Conservation (phyloP, 768 basidiomycete genomes). For the Russula sp. region DNA sequence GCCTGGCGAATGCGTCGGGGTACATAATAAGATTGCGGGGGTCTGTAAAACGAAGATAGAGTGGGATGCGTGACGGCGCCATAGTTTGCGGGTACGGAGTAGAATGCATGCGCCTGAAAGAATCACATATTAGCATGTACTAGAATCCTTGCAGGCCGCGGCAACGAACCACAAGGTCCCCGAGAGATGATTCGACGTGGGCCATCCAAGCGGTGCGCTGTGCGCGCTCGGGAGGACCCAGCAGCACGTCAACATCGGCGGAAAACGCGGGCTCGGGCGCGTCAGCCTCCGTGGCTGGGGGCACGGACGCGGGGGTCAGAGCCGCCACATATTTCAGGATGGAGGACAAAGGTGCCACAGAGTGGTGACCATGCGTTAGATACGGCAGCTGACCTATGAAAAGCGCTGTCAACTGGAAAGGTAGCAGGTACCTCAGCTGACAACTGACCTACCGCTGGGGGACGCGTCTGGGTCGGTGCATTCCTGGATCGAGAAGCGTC, state of each 20-base stretch:
- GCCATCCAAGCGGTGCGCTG: slow-evolving; percentile 55
- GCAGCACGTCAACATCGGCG: slow-evolving; percentile 41
- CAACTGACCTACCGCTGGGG: slow-evolving; percentile 55
- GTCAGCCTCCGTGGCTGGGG: slow-evolving; percentile 24
- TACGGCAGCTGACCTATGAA: slow-evolving; percentile 63
- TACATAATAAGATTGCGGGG: slow-evolving; percentile 71
- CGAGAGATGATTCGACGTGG: slow-evolving; percentile 58
- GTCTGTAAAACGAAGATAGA: slow-evolving; percentile 48
- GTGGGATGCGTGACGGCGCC: slow-evolving; percentile 44
- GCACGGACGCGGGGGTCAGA: slow-evolving; percentile 32
- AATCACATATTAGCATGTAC: slow-evolving; percentile 10
- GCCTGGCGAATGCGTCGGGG: slow-evolving; percentile 52
- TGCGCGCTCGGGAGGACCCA: slow-evolving; percentile 42
- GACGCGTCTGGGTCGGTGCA: slow-evolving; percentile 65
- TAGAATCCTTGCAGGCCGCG: not conserved
- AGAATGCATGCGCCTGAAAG: slow-evolving; percentile 54
- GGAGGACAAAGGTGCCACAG: slow-evolving; percentile 45
- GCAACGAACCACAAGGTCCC: slow-evolving; percentile 59
- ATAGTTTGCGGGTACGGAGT: slow-evolving; percentile 59
- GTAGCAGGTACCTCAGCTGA: not conserved
- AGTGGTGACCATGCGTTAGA: slow-evolving; percentile 48
- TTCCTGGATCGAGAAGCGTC: slow-evolving; percentile 54
- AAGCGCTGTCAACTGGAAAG: not conserved
- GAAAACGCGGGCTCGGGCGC: slow-evolving; percentile 17
- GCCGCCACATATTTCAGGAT: slow-evolving; percentile 60